Evolutionary conservation across 805 yeast species (phyloP).

Genomic region (Pichia scutulata): DNA sequence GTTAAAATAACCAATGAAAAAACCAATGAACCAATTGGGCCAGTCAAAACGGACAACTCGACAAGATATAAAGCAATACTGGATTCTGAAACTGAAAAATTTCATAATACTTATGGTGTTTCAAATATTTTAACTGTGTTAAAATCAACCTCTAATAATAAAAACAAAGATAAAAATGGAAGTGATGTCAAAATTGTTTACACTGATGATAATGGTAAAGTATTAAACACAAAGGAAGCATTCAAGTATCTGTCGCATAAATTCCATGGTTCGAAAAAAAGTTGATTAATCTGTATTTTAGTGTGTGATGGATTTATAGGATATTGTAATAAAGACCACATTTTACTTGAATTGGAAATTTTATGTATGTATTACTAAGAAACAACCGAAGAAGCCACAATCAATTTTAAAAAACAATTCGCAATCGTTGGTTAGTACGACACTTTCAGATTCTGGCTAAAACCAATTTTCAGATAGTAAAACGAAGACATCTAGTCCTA

Average conservation of each 20-base stretch:
- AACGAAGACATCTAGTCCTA: too few species aligned
- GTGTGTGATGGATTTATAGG: background rate
- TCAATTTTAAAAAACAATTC: constrained; percentile 8
- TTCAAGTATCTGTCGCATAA: constrained; percentile 69
- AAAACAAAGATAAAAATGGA: background rate
- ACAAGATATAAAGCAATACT: constrained; percentile 12
- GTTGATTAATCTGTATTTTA: background rate
- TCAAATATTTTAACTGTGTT: constrained; percentile 1
- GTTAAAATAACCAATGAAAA: background rate
- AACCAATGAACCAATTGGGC: background rate
- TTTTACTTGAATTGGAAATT: too few species aligned
- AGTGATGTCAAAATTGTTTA: constrained; percentile 44
- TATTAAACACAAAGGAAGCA: constrained; percentile 59
- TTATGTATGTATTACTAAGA: too few species aligned
- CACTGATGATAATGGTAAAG: constrained; percentile 56
- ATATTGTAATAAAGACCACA: too few species aligned
- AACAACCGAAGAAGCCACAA: background rate
- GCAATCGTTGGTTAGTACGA: constrained; percentile 1
- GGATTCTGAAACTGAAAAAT: background rate
- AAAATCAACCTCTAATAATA: background rate
- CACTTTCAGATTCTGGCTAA: background rate
- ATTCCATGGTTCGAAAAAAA: constrained; percentile 55
- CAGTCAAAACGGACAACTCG: constrained; percentile 21
- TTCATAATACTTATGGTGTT: constrained; percentile 4
- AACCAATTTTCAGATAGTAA: background rate